phyloP scores from a whole-genome alignment of 2,329 filamentous ascomycete genomes.

The Talaromyces albobiverticillius region DNA sequence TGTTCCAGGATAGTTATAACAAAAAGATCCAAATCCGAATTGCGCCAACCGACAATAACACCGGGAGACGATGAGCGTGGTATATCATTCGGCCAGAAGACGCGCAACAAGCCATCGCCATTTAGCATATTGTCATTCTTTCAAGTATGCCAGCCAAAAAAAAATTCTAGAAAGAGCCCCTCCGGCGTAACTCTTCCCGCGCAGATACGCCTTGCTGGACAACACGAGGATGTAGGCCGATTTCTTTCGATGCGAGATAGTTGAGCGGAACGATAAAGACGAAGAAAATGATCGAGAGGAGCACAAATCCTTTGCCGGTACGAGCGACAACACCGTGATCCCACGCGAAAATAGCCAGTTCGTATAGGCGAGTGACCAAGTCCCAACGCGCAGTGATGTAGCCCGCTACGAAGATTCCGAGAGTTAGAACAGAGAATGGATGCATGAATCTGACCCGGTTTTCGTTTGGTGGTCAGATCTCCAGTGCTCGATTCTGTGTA shows the following conservation, averaged over 20 bases:
- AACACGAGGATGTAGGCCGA: conserved; percentile 78
- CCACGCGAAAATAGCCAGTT: conserved; percentile 96
- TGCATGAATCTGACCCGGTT: conserved; percentile 64
- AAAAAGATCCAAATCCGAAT: conserved; percentile 85
- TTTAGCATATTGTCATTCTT: conserved; percentile 61
- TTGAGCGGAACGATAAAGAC: conserved; percentile 79
- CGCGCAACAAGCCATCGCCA: conserved; percentile 85
- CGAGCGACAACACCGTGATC: conserved; percentile 95
- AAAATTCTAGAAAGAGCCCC: conserved; percentile 78
- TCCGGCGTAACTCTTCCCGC: conserved; percentile 86
- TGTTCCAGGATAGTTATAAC: conserved; percentile 87
- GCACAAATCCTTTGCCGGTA: conserved; percentile 77
- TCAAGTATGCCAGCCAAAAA: conserved; percentile 8
- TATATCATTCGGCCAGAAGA: conserved; percentile 96
- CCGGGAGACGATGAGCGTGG: conserved; percentile 69
- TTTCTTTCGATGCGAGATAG: conserved; percentile 76
- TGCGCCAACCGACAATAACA: conserved; percentile 92
- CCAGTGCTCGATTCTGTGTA: not conserved
- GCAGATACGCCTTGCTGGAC: conserved; percentile 81
- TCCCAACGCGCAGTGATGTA: conserved; percentile 99
- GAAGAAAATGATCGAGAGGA: conserved; percentile 81
- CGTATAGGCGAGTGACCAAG: conserved; percentile 92
- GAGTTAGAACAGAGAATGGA: conserved; percentile 92
- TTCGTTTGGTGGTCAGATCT: not conserved
- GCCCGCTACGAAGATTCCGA: conserved; percentile 98